A percentile compares a stretch with the other conserved stretches of the same genome.
Conservation (phyloP, 306 rosid species). For the Acmispon strigosus region DNA sequence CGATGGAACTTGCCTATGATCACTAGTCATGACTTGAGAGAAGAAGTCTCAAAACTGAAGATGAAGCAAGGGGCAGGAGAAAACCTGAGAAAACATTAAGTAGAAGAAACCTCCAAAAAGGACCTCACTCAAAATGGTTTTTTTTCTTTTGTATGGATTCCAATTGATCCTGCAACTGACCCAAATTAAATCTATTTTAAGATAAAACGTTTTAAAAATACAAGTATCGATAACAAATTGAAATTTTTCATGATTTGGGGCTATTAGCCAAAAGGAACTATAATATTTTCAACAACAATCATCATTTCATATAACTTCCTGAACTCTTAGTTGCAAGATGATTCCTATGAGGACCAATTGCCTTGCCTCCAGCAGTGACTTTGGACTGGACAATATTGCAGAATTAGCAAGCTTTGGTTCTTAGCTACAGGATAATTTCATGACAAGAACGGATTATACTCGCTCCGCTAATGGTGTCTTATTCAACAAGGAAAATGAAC, state of each 20-base stretch:
- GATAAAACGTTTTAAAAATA: not conserved
- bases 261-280: not conserved
- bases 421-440: not conserved
- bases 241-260: too few relatives aligned
- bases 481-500: not conserved
- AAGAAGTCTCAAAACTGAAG: not conserved
- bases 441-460: not conserved
- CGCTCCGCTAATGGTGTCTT: not conserved
- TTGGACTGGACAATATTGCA: slow-evolving; percentile 3
- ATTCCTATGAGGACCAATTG: not conserved
- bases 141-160: too few relatives aligned
- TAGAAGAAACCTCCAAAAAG: too few relatives aligned
- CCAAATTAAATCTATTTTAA: not conserved
- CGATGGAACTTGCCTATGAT: not conserved
- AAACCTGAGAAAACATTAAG: not conserved
- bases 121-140: too few relatives aligned
- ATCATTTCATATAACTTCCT: not conserved
- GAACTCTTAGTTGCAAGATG: not conserved
- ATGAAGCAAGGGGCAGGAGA: not conserved
- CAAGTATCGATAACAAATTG: too few relatives aligned
- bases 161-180: too few relatives aligned
- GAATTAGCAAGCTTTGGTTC: not conserved
- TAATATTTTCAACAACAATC: not conserved
- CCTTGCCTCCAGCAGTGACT: not conserved
- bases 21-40: not conserved